Conservation (phyloP, 1,284 basidiomycete species). For the Cutaneotrichosporon daszewskae region DNA sequence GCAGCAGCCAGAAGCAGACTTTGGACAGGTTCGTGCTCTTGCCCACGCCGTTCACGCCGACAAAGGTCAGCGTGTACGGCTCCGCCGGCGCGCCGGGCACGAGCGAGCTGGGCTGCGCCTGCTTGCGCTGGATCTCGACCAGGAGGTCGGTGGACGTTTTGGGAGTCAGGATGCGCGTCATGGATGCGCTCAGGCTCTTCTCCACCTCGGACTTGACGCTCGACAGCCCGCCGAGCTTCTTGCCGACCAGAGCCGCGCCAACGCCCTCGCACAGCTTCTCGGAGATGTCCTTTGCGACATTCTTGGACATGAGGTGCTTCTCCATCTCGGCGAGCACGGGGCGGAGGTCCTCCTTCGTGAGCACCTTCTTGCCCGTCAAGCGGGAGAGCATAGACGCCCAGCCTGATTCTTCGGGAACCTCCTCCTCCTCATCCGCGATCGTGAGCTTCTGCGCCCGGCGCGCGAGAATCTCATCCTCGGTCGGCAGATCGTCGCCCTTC, state of each 20-base stretch:
- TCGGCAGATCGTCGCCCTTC: conserved; percentile 46
- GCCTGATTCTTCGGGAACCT: conserved; percentile 18
- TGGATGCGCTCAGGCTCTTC: conserved; percentile 71
- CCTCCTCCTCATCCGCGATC: conserved; percentile 51
- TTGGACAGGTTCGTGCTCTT: conserved; percentile 98
- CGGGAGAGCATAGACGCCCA: conserved; percentile 66
- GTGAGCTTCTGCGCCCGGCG: conserved; percentile 22
- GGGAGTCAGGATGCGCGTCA: conserved; percentile 91
- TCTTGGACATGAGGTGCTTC: conserved; percentile 96
- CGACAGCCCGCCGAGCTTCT: conserved; percentile 79
- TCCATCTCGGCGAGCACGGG: conserved; percentile 93
- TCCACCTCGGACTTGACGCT: conserved; percentile 82
- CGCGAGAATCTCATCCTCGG: conserved; percentile 43
- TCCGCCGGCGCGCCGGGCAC: conserved; percentile 54
- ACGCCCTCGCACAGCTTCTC: conserved; percentile 92
- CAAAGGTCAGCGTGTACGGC: conserved; percentile 92
- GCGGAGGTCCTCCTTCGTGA: conserved; percentile 75
- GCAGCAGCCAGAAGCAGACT: conserved; percentile 98
- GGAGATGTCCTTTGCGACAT: conserved; percentile 92
- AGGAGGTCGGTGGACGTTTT: conserved; percentile 94
- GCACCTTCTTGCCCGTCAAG: conserved; percentile 70
- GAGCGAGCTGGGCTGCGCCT: conserved; percentile 57
- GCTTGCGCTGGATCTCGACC: conserved; percentile 57
- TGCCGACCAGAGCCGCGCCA: conserved; percentile 79
- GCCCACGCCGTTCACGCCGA: conserved; percentile 99